Base-by-base conservation (phyloP, 805 yeast genomes). In the Pichia sporocuriosa region DNA sequence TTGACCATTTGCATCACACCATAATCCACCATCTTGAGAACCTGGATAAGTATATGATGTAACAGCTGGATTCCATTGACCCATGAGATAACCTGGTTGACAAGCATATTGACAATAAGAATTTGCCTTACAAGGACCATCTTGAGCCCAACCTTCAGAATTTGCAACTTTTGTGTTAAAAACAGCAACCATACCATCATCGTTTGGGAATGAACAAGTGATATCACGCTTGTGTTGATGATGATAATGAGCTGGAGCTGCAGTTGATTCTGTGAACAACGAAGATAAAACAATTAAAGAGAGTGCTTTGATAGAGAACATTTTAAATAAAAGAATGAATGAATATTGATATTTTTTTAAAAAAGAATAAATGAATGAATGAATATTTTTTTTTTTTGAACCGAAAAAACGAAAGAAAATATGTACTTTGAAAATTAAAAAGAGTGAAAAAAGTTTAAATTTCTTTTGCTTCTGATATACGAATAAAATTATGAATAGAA, bases 51-150 rank as follows among this genome's bases (percentile, higher is more conserved):
- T 52, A 65, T 86, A 87, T 10, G 77, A 50, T n/a, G 84, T 84
- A 28, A 80, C 82, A 4, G 59, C 47, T 4, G 87, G 78, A 56
- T 88, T 93, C 96, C 95, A 87, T 63, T 87, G 96, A 24, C 79
- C 84, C 81, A 82, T 80, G 42, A 87, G 61, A 60, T 84, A 76
- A 44, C 96, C 96, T 31, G 95, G 84, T 15, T 87, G 79, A 59
- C 96, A 87, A 15, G 96, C 96, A 61, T 82, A 88, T 24, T 95
- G 96, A 62, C 96, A 87, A 74, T 79, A 88, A 24, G 69, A 64
- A n/a, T 93, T 95, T 21, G 81, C 69, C 4, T 78, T 60, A 62
- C 96, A 87, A 28, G 68, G 54, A 54, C 79, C 82, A 60, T 84
- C 93, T 38, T 77, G 77, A 37, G 95, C 96, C 95, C 95, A 88